phyloP scores from a whole-genome alignment of 2,329 filamentous ascomycete species.

The Penicillium nordicum region DNA sequence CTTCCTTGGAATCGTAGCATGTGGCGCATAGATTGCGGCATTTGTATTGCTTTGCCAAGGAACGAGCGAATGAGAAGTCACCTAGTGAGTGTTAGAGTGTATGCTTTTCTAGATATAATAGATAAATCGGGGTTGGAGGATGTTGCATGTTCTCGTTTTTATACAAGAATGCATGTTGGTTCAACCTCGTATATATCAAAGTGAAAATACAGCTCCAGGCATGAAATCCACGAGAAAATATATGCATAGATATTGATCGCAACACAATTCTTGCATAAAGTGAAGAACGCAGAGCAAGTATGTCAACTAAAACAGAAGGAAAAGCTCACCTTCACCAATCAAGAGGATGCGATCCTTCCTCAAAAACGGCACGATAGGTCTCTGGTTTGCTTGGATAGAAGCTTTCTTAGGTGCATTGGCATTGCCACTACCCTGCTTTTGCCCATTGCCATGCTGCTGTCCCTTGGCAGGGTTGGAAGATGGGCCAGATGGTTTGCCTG shows the following conservation, averaged over 20 bases:
- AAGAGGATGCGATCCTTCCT: conserved; percentile 43
- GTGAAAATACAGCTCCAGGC: background rate
- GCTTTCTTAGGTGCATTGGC: conserved; percentile 17
- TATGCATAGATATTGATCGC: background rate
- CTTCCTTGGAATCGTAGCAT: conserved; percentile 44
- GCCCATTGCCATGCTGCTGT: conserved; percentile 5
- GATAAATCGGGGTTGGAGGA: background rate
- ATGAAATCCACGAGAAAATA: background rate
- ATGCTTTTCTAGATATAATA: background rate
- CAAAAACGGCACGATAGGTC: conserved; percentile 41
- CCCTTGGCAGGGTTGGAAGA: conserved; percentile 1
- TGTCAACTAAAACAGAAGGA: conserved; percentile 3
- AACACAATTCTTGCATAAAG: background rate
- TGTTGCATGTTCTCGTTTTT: background rate
- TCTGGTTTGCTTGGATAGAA: conserved; percentile 23
- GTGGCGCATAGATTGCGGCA: conserved; percentile 44
- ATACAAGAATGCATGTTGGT: background rate
- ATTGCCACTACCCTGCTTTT: conserved; percentile 9
- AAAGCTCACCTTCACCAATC: conserved; percentile 44
- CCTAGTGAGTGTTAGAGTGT: background rate
- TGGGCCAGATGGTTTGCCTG: conserved; percentile 10
- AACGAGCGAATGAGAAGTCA: conserved; percentile 49
- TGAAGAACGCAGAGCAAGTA: conserved; percentile 5
- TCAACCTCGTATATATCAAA: background rate
- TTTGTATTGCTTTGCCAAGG: conserved; percentile 41